Evolutionary conservation across 164 flowering plant genomes (phyloP), one percentile per base, ranked within the genome.

Genomic region (Pachysandra terminalis): DNA sequence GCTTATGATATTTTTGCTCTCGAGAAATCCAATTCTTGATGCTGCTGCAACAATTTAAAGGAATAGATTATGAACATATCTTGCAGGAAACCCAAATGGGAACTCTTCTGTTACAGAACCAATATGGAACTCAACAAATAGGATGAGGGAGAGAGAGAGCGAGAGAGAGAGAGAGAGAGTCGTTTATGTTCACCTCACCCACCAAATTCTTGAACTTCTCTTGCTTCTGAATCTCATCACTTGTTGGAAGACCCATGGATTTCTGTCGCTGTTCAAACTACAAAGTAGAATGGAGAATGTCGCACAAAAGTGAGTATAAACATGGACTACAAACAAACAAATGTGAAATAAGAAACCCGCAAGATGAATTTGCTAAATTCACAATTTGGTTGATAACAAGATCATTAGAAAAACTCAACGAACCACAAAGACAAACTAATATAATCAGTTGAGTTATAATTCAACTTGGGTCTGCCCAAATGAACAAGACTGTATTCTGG

Each of bases 261-360:
- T 90, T 94, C 78, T 94, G 97, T 56, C 97, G 77, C 78, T 94
- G 98, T 67, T 94, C 98, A 76, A 87, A 94, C 98, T 93, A 86
- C 66, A 74, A 0, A 35, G 51, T 49, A 71, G 15, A 13, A 7
- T 32, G 37, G 1, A 35, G 32, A 22, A 56, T 8, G 28, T 17
- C 48, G 21, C 24, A 66, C 4, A 66, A 51, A 27, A 25, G 19
- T 19, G 19, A 5, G 59, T 5, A 14, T n/a, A n/a, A n/a, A n/a
- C n/a, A n/a, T n/a, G n/a, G n/a, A n/a, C n/a, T n/a, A n/a, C n/a
- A n/a, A n/a, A n/a, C n/a, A n/a, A n/a, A n/a, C n/a, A n/a, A n/a
- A n/a, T n/a, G n/a, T n/a, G n/a, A n/a, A n/a, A n/a, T n/a, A n/a
- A n/a, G n/a, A n/a, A n/a, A n/a, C n/a, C n/a, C n/a, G n/a, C n/a